Evolutionary conservation across 495 filamentous ascomycete genomes (phyloP).

Genomic region (Cryomyces minteri): DNA sequence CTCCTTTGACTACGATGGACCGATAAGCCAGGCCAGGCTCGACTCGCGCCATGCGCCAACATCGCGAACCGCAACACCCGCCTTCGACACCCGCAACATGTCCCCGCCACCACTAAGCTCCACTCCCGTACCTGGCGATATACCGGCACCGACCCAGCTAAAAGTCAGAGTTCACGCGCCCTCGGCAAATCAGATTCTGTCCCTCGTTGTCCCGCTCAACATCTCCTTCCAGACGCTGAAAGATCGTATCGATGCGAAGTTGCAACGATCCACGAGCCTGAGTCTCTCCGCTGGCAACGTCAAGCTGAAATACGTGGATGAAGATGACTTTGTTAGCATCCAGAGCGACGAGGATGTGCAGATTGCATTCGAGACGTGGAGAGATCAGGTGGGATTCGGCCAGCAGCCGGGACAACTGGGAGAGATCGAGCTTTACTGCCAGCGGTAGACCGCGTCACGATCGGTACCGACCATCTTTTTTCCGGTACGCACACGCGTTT

Average conservation of each 20-base stretch:
- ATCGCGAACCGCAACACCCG: slow-evolving; percentile 5
- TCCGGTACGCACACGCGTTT: too few relatives aligned
- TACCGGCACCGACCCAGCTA: slow-evolving; percentile 40
- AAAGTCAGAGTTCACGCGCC: slow-evolving; percentile 89
- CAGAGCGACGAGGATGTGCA: slow-evolving; percentile 89
- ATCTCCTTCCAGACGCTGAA: slow-evolving; percentile 84
- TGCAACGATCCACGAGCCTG: slow-evolving; percentile 61
- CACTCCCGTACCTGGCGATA: slow-evolving; percentile 1
- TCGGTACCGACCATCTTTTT: too few relatives aligned
- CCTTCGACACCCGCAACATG: slow-evolving; percentile 11
- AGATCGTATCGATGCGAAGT: slow-evolving; percentile 92
- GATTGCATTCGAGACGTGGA: slow-evolving; percentile 84
- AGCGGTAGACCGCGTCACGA: slow-evolving; percentile 12
- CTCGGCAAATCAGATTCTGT: slow-evolving; percentile 58
- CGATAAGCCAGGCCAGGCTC: neutral
- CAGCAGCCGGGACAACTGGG: slow-evolving; percentile 47
- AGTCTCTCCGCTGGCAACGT: slow-evolving; percentile 62
- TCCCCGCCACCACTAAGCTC: slow-evolving; percentile 8
- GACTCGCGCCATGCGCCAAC: slow-evolving; percentile 6
- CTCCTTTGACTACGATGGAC: too few relatives aligned
- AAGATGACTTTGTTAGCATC: slow-evolving; percentile 86
- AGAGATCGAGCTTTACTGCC: slow-evolving; percentile 70
- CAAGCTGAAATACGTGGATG: slow-evolving; percentile 76
- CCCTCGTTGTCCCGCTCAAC: slow-evolving; percentile 78
- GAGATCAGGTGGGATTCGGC: slow-evolving; percentile 49